These are phyloP conservation scores for Ophiorrhiza pumila DNA, from an alignment of 257 asterid species.

Conservation along the genomic window DNA sequence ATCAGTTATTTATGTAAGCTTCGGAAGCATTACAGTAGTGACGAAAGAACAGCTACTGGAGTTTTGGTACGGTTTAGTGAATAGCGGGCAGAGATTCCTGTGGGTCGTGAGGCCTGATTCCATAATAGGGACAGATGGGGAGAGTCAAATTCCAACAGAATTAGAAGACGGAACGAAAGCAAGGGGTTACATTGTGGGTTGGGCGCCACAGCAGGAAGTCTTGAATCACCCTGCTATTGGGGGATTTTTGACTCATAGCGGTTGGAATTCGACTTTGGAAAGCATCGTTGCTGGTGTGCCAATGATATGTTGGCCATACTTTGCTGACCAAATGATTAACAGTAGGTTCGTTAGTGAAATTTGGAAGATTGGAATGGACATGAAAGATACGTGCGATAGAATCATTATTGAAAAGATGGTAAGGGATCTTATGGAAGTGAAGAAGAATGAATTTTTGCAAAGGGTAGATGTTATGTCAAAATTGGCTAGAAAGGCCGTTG, in stretches of 20 bases:
- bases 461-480: conserved; percentile 26
- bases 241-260: conserved; percentile 33
- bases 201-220: conserved; percentile 33
- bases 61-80: conserved; percentile 29
- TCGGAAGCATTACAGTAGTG: conserved; percentile 27
- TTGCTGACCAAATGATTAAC: conserved; percentile 41
- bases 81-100: conserved; percentile 27
- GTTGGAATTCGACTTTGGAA: conserved; percentile 37
- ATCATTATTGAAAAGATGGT: conserved; percentile 33
- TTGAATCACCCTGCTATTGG: conserved; percentile 25
- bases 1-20: conserved; percentile 32
- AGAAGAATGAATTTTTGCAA: conserved; percentile 36
- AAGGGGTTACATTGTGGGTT: conserved; percentile 25
- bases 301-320: conserved; percentile 33
- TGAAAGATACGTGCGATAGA: conserved; percentile 51
- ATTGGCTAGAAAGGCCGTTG: conserved; percentile 33
- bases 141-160: conserved; percentile 10
- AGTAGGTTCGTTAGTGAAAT: conserved; percentile 54
- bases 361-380: conserved; percentile 61
- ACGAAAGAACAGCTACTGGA: conserved; percentile 23
- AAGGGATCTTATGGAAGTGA: conserved; percentile 38
- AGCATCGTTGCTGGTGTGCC: conserved; percentile 34
- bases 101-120: conserved; percentile 30
- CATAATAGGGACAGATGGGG: not conserved
- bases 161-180: conserved; percentile 14